Evolutionary conservation across 495 filamentous ascomycete species (phyloP).

Genomic region (Podospora didyma): DNA sequence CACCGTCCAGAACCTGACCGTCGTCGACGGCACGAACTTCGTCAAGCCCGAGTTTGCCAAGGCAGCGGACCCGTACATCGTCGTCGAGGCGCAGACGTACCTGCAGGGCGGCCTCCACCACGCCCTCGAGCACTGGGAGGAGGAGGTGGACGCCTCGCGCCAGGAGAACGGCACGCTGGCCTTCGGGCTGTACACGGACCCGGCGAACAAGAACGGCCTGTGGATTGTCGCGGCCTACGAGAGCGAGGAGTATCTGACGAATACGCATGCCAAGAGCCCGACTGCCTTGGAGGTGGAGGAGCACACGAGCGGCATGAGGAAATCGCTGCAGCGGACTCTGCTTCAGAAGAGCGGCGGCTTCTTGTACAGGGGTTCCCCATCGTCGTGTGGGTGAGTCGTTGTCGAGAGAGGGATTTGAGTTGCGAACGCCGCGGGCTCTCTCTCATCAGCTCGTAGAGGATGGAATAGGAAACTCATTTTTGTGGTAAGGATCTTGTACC

Average conservation of each 20-base stretch:
- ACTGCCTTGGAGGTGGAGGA: constrained; percentile 7
- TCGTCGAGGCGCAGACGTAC: constrained; percentile 8
- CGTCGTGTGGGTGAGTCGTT: too few relatives aligned
- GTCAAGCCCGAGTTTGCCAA: constrained; percentile 12
- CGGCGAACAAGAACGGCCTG: neutral
- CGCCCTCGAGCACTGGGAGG: constrained; percentile 10
- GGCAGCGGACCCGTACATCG: constrained; percentile 9
- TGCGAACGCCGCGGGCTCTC: too few relatives aligned
- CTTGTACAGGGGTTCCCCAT: constrained; percentile 11
- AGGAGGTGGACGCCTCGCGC: constrained; percentile 3
- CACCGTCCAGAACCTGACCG: constrained; percentile 10
- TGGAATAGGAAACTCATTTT: too few relatives aligned
- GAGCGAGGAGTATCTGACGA: constrained; percentile 8
- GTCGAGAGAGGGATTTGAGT: too few relatives aligned
- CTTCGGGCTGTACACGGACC: constrained; percentile 9
- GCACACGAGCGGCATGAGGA: constrained; percentile 11
- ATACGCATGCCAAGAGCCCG: constrained; percentile 7
- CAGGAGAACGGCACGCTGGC: constrained; percentile 7
- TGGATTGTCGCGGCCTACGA: constrained; percentile 10
- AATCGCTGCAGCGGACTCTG: neutral
- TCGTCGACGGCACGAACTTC: constrained; percentile 5
- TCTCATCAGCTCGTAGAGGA: too few relatives aligned
- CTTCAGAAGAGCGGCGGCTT: constrained; percentile 8
- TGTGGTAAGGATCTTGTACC: too few relatives aligned
- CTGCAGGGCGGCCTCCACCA: constrained; percentile 5